phyloP scores from a whole-genome alignment of 2,329 filamentous ascomycete genomes.

The Sporothrix inflata region DNA sequence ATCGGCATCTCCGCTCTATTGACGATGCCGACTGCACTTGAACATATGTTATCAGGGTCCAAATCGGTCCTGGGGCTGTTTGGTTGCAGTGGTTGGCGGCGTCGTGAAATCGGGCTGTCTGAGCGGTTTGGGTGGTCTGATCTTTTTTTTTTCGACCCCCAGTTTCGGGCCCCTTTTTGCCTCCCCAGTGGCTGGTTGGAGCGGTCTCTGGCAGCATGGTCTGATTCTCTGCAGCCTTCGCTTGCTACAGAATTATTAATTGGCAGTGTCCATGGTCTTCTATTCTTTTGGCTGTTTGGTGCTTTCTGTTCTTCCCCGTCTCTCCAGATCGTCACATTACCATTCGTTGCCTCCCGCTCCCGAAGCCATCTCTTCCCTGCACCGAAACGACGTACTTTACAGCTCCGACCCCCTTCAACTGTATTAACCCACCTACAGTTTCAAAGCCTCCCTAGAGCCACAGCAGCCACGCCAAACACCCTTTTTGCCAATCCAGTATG shows the following conservation, averaged over 20 bases:
- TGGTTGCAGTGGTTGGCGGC: background rate
- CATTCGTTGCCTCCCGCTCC: background rate
- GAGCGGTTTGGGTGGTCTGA: background rate
- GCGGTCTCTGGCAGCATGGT: background rate
- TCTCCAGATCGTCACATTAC: background rate
- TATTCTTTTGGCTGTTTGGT: background rate
- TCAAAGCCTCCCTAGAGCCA: background rate
- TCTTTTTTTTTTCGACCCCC: background rate
- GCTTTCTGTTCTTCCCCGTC: background rate
- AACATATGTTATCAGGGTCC: background rate
- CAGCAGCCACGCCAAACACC: background rate
- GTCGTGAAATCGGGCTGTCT: background rate
- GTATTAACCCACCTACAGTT: slow-evolving; percentile 17
- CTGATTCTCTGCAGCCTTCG: background rate
- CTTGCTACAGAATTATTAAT: background rate
- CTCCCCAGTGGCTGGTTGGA: background rate
- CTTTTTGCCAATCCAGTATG: slow-evolving; percentile 23
- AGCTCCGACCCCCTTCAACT: background rate
- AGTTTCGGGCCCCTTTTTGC: background rate
- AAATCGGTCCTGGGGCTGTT: background rate
- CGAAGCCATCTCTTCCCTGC: background rate
- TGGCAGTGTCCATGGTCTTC: background rate
- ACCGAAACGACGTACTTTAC: background rate
- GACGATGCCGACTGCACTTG: background rate
- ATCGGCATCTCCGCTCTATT: no score